These are phyloP conservation scores for Neolentinus lepideus DNA, from an alignment of 1,284 basidiomycete species.

Conservation along the genomic window DNA sequence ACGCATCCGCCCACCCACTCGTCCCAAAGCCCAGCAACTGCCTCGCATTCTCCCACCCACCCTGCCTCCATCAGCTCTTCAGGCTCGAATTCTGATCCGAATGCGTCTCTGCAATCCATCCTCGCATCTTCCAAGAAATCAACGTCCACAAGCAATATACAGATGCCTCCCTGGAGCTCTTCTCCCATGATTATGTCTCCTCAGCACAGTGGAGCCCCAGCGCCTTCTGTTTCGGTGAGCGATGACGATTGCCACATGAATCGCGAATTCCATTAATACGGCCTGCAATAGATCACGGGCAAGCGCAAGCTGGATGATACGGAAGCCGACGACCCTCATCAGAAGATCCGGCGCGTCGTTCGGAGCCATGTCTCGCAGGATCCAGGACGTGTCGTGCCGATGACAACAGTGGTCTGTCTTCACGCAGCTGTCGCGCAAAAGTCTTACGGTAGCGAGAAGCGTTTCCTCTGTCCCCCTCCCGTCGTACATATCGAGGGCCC, in stretches of 20 bases:
- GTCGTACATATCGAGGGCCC: slow-evolving; percentile 85
- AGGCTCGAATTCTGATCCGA: slow-evolving; percentile 31
- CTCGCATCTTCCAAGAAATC: slow-evolving; percentile 6
- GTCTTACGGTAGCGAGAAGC: slow-evolving; percentile 88
- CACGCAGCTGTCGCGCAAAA: slow-evolving; percentile 90
- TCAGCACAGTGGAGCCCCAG: not conserved
- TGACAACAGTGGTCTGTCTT: slow-evolving; percentile 84
- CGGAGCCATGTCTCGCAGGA: slow-evolving; percentile 72
- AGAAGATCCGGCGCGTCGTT: slow-evolving; percentile 74
- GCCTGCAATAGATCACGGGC: slow-evolving; percentile 27
- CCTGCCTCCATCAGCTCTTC: not conserved
- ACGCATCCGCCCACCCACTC: slow-evolving; percentile 23
- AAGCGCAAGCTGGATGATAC: slow-evolving; percentile 72
- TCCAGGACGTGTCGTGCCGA: slow-evolving; percentile 63
- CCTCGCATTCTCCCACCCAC: slow-evolving; percentile 27
- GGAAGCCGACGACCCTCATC: slow-evolving; percentile 63
- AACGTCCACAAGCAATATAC: slow-evolving; percentile 6
- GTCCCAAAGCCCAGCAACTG: slow-evolving; percentile 24
- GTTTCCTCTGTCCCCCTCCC: slow-evolving; percentile 85
- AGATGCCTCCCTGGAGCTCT: slow-evolving; percentile 9
- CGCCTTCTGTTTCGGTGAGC: not conserved
- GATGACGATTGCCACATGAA: not conserved
- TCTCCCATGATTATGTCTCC: slow-evolving; percentile 3
- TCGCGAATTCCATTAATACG: not conserved
- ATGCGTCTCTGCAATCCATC: slow-evolving; percentile 45